phyloP scores from a whole-genome alignment of 148 eudicot species.

The Salicornia ramosissima region DNA sequence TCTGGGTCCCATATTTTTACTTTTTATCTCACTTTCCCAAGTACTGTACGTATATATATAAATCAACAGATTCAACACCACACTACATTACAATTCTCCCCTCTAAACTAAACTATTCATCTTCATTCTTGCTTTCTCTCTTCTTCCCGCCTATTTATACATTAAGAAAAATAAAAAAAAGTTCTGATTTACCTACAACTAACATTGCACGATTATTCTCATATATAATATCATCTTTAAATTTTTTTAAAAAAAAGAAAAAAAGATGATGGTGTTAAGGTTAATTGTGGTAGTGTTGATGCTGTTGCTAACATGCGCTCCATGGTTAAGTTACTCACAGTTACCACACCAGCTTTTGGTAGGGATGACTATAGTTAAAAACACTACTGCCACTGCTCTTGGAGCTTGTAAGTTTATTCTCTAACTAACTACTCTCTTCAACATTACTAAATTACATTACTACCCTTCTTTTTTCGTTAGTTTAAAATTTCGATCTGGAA shows the following conservation, averaged over 20 bases:
- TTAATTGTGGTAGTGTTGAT: background rate
- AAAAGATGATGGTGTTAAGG: slow-evolving; percentile 9
- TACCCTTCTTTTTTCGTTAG: background rate
- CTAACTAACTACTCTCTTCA: too few relatives aligned
- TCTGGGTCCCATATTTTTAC: background rate
- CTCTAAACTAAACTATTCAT: slow-evolving; percentile 13
- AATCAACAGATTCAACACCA: background rate
- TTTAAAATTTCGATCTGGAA: too few relatives aligned
- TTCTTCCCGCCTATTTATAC: background rate
- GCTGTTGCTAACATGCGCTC: slow-evolving; percentile 32
- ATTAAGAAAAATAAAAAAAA: background rate
- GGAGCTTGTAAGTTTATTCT: slow-evolving; percentile 57
- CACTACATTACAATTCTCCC: background rate
- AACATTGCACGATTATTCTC: too few relatives aligned
- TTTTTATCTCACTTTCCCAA: background rate
- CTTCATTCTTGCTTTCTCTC: slow-evolving; percentile 2
- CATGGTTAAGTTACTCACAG: slow-evolving; percentile 27
- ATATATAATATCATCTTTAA: too few relatives aligned
- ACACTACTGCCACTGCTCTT: slow-evolving; percentile 34
- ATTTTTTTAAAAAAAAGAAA: background rate
- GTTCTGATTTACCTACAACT: background rate
- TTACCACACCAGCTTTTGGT: slow-evolving; percentile 37
- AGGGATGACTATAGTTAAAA: slow-evolving; percentile 57
- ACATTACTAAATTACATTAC: background rate
- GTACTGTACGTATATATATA: background rate